Base-by-base conservation (phyloP, 148 eudicot genomes). In the Beta vulgaris region DNA sequence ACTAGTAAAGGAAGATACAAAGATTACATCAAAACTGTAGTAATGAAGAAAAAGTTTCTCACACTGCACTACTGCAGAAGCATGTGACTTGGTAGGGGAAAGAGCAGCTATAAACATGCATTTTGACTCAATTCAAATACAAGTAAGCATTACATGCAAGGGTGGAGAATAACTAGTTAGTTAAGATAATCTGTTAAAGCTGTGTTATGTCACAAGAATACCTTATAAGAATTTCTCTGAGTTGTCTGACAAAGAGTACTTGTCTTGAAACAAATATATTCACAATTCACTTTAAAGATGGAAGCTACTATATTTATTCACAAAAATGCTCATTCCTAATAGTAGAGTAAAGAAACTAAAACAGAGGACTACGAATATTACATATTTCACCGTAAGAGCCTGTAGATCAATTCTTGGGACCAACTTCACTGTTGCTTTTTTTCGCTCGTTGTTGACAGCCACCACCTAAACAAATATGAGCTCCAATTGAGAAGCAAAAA, bases 371-470 rank as follows among this genome's bases (percentile, higher is more conserved):
- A 63, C 4, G 21, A 76, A 34, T 73, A 51, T 87, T 92, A 92
- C 99, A 85, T 85, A 85, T 89, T 92, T 96, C 79, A 78, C 89
- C 48, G 96, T 87, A 79, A 96, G 28, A 65, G 89, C 90, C 84
- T 88, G 92, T 42, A 96, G 79, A 88, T 96, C 99, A 46, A 96
- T 79, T 83, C 99, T 85, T 35, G 99, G 99, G 51, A 96, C 85
- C 88, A 95, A 81, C 84, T 92, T 91, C 59, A 96, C 88, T n/a
- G 95, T 92, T 68, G 91, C 99, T 77, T 86, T 92, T 82, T 83
- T 91, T 51, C 91, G 82, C 31, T 80, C 82, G 60, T 87, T 81
- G 82, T 88, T 80, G 79, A 89, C 88, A 46, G 83, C 87, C 63
- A 86, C 85, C 74, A 96, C 98, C 99, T 96, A 78, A 57, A 82